Evolutionary conservation across 495 filamentous ascomycete species (phyloP), one percentile per base, ranked within the genome.

Genomic region (Penicillium canescens): DNA sequence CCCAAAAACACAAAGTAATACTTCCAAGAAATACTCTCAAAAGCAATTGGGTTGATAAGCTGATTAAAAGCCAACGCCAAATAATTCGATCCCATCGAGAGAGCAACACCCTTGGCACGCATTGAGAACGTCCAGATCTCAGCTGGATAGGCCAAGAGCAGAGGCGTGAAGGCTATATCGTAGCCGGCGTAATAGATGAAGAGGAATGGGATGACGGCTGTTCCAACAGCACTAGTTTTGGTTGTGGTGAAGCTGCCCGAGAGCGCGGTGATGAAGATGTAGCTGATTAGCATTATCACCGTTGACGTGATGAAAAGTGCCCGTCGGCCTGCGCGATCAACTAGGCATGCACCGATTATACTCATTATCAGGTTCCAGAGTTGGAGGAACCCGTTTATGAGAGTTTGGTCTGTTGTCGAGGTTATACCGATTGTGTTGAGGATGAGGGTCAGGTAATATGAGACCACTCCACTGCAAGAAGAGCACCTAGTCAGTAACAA

Each of bases 91-190:
- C 84, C 71, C 52, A 78, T 78, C 72, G 78, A 78, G 45, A 82
- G 66, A 73, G 86, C 82, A 69, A 87, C 80, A 28, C 85, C 83
- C 71, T 86, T 89, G 16, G 84, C 82, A n/a, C 83, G 79, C 46
- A 88, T 70, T 42, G 80, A 75, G 68, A 82, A 88, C 0, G 83
- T 83, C 20, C 85, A 66, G 20, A 88, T 79, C 73, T 87, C 85
- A 33, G 83, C 69, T 1, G 78, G 75, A 52, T 85, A 84, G 16
- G 83, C 79, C 40, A 86, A 74, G 18, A 86, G 65, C 46, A 86
- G 69, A 35, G 81, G 78, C 3, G 78, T 81, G 63, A 79, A 82
- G 46, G 77, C 78, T 41, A 83, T 81, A 46, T 78, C 77, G 62
- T 83, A 83, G 50, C 74, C 78, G 35, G 62, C 47, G 52, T 65